Evolutionary conservation across 768 basidiomycete species (phyloP), one percentile per base, ranked within the genome.

Genomic region (Mycena chlorophos): DNA sequence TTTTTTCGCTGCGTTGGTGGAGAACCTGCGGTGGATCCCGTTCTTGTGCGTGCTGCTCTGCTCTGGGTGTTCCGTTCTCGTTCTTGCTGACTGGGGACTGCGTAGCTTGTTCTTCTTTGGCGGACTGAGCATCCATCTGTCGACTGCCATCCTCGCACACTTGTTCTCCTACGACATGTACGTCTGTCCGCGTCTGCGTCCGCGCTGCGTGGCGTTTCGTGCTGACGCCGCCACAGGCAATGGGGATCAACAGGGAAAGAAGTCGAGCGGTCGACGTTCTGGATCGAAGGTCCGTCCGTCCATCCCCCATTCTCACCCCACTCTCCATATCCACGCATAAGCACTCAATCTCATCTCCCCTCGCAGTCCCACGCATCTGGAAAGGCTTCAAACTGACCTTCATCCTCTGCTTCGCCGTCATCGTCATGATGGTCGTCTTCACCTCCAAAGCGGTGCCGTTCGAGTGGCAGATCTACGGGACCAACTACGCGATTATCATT

Each of bases 221-320:
- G 34, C 39, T 58, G 52, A 47, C 49, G 34, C 46, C 46, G 56
- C 46, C 51, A 23, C 47, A 80, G 78, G 79, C 80, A 79, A 29
- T 81, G 80, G 80, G 79, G 80, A 26, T 80, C 79, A 26, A 81
- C 80, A 1, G 78, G 74, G 63, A 94, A 95, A 71, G 90, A 91
- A 72, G 90, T 94, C 49, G 88, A 93, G 66, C 79, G 83, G 26
- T 90, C 88, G 2, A 91, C 92, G 54, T 93, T 95, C 77, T 93
- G 89, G 83, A 84, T 91, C 60, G 92, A 95, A 73, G 74, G 75
- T 70, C 49, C 53, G 62, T 56, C n/a, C 22, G 40, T 20, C 8
- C 22, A 39, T 19, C 53, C 55, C 28, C 43, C 53, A 30, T 25
- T 47, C 25, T 25, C 19, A 20, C 34, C 43, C 43, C 13, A 29